phyloP scores from a whole-genome alignment of 176 grass and related monocot genomes.

The Oryza meridionalis region DNA sequence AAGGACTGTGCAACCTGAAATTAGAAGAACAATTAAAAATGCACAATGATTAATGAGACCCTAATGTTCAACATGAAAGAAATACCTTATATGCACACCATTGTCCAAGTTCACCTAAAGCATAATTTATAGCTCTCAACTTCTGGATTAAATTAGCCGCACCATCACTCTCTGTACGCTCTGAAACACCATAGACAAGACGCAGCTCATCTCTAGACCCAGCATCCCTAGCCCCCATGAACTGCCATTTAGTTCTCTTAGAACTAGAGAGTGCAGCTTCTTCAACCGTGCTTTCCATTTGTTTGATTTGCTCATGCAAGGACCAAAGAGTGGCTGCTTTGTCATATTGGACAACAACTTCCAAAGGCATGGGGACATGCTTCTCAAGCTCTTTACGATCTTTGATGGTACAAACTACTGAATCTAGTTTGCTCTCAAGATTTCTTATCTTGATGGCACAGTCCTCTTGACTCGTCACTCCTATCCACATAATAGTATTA shows the following conservation, averaged over 20 bases:
- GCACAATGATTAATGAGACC: constrained; percentile 23
- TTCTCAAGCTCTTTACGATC: constrained; percentile 96
- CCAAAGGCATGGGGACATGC: constrained; percentile 94
- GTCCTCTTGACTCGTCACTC: constrained; percentile 98
- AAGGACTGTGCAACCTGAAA: constrained; percentile 93
- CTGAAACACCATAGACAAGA: constrained; percentile 98
- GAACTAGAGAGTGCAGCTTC: constrained; percentile 84
- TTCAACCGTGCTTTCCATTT: constrained; percentile 88
- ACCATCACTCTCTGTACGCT: constrained; percentile 99
- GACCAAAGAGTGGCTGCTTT: constrained; percentile 90
- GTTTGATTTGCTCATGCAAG: constrained; percentile 87
- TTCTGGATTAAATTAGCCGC: constrained; percentile 99
- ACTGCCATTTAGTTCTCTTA: constrained; percentile 97
- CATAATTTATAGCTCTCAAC: constrained; percentile 94
- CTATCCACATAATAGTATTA: constrained; percentile 49
- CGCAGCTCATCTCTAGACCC: constrained; percentile 92
- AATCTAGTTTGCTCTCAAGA: constrained; percentile 97
- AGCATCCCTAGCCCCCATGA: constrained; percentile 99
- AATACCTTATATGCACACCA: constrained; percentile 98
- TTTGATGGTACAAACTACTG: constrained; percentile 88
- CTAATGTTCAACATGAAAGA: constrained; percentile 11
- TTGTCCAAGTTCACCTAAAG: constrained; percentile 94
- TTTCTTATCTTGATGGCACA: constrained; percentile 99
- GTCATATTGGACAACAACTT: constrained; percentile 87
- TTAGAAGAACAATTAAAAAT: constrained; percentile 42